phyloP scores from a whole-genome alignment of 805 yeast species.

The Metschnikowia peoriensis region DNA sequence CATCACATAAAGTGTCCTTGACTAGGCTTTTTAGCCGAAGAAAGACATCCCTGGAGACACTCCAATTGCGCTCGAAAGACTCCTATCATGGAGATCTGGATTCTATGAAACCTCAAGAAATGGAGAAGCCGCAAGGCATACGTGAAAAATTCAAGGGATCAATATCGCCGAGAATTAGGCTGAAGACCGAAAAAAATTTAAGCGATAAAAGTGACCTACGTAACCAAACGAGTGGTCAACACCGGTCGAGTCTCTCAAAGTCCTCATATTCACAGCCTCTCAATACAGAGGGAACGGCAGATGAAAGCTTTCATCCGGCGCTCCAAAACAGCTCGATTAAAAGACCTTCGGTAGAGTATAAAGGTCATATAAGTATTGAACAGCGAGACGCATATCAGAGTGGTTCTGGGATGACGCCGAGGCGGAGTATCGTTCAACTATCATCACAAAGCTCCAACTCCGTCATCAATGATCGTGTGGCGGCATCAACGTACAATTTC shows the following conservation, averaged over 20 bases:
- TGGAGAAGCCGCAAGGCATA: not conserved
- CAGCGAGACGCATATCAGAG: not conserved
- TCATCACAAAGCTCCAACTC: conserved; percentile 19
- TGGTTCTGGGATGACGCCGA: not conserved
- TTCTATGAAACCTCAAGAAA: not conserved
- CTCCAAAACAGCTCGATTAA: conserved; percentile 1
- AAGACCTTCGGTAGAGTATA: not conserved
- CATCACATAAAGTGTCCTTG: conserved; percentile 4
- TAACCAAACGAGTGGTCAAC: not conserved
- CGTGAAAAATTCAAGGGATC: conserved; percentile 4
- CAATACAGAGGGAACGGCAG: not conserved
- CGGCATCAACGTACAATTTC: conserved; percentile 11
- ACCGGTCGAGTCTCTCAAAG: not conserved
- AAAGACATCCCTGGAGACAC: conserved; percentile 2
- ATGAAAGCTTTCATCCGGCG: not conserved
- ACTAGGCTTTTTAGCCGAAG: conserved; percentile 10
- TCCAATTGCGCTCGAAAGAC: not conserved
- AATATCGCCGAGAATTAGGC: conserved; percentile 5
- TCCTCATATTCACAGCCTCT: not conserved
- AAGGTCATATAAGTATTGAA: not conserved
- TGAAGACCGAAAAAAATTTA: conserved; percentile 3
- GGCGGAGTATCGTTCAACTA: conserved; percentile 5
- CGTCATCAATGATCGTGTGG: conserved; percentile 5
- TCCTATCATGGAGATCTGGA: not conserved
- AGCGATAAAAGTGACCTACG: not conserved